phyloP scores from a whole-genome alignment of 2,329 filamentous ascomycete species.

The Cladobotryum mycophilum region DNA sequence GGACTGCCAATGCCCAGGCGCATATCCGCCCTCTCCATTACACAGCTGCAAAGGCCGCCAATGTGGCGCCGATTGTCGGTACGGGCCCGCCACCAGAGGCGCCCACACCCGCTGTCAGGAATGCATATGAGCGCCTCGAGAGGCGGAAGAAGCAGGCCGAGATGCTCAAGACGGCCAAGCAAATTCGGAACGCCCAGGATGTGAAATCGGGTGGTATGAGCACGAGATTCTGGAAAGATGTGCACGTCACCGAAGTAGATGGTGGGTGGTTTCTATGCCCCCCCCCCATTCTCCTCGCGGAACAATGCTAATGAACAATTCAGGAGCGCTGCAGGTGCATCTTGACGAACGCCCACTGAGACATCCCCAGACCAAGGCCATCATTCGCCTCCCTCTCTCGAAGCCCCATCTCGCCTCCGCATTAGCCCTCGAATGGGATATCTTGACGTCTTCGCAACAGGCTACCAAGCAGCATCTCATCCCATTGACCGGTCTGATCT shows the following conservation, averaged over 20 bases:
- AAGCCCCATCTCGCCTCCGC: constrained; percentile 80
- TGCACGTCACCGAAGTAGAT: constrained; percentile 60
- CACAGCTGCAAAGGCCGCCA: constrained; percentile 32
- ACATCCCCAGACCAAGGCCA: constrained; percentile 63
- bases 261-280: constrained; percentile 40
- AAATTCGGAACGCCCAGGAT: constrained; percentile 33
- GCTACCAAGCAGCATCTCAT: constrained; percentile 82
- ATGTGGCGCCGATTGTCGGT: constrained; percentile 47
- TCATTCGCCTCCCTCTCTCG: constrained; percentile 63
- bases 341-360: constrained; percentile 77
- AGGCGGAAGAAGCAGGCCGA: constrained; percentile 49
- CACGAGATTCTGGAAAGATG: constrained; percentile 86
- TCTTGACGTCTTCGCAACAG: constrained; percentile 73
- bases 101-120: constrained; percentile 39
- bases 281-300: not conserved
- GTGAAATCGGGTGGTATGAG: constrained; percentile 42
- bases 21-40: constrained; percentile 27
- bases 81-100: constrained; percentile 54
- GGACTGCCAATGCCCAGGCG: constrained; percentile 13
- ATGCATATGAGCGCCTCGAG: constrained; percentile 39
- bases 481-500: constrained; percentile 78
- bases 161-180: constrained; percentile 46
- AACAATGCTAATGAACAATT: not conserved
- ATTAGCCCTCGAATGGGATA: constrained; percentile 90
- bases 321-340: constrained; percentile 52